Evolutionary conservation across 495 filamentous ascomycete species (phyloP).

Genomic region (Tetracladium setigerum): DNA sequence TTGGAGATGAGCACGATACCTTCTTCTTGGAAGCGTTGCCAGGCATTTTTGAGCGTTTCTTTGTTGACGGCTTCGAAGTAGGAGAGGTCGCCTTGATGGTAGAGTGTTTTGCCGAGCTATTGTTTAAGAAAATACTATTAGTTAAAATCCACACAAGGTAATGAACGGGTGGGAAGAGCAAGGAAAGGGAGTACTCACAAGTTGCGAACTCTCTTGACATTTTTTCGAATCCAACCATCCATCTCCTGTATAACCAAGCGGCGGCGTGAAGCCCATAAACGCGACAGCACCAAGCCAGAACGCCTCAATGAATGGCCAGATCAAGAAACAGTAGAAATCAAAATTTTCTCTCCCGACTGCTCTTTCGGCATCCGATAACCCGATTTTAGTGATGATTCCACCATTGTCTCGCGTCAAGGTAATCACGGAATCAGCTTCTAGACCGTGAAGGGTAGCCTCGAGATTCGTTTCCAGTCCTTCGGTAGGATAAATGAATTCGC

Average conservation of each 20-base stretch:
- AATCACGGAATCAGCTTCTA: slow-evolving; percentile 80
- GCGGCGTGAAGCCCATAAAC: slow-evolving; percentile 77
- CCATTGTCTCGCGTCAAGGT: slow-evolving; percentile 50
- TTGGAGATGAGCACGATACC: slow-evolving; percentile 72
- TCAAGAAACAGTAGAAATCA: slow-evolving; percentile 96
- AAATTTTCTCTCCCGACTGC: slow-evolving; percentile 80
- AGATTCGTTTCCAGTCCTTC: slow-evolving; percentile 75
- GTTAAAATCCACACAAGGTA: slow-evolving; percentile 17
- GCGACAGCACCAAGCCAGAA: slow-evolving; percentile 85
- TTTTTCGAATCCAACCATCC: slow-evolving; percentile 73
- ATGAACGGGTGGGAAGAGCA: background rate
- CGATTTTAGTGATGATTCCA: slow-evolving; percentile 53
- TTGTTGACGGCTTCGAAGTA: slow-evolving; percentile 99
- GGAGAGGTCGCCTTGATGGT: slow-evolving; percentile 91
- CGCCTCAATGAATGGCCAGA: slow-evolving; percentile 96
- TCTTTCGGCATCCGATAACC: slow-evolving; percentile 69
- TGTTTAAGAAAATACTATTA: too few relatives aligned
- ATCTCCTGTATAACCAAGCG: slow-evolving; percentile 46
- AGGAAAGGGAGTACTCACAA: slow-evolving; percentile 50
- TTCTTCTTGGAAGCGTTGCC: slow-evolving; percentile 80
- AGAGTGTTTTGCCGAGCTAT: slow-evolving; percentile 90
- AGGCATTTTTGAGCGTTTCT: slow-evolving; percentile 89
- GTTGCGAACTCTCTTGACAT: slow-evolving; percentile 74
- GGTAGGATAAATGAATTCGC: slow-evolving; percentile 93
- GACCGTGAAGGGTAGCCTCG: slow-evolving; percentile 62